phyloP scores from a whole-genome alignment of 768 basidiomycete species.

The Clitopilus passeckerianus region DNA sequence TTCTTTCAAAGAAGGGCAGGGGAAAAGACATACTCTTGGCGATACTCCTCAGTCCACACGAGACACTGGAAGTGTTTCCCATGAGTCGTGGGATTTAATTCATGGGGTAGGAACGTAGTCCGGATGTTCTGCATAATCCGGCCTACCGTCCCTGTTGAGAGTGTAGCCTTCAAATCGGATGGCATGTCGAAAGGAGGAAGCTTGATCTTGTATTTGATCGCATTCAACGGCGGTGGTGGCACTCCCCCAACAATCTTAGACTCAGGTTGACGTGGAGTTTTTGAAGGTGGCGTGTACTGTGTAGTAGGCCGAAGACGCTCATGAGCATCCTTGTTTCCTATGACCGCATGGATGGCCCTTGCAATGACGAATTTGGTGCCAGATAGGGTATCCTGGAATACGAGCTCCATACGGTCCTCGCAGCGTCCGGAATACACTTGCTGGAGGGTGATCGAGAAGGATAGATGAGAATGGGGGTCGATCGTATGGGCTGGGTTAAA shows the following conservation, averaged over 20 bases:
- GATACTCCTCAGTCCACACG: constrained; percentile 36
- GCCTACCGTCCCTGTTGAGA: constrained; percentile 22
- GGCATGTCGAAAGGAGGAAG: constrained; percentile 38
- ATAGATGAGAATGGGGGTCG: constrained; percentile 16
- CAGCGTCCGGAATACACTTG: constrained; percentile 37
- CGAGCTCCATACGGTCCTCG: constrained; percentile 46
- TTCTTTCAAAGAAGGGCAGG: no score
- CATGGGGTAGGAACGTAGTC: constrained; percentile 31
- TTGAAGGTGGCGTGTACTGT: constrained; percentile 34
- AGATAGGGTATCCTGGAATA: constrained; percentile 39
- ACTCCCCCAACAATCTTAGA: constrained; percentile 34
- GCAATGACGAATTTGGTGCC: constrained; percentile 42
- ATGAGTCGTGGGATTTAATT: constrained; percentile 33
- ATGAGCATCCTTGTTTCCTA: constrained; percentile 40
- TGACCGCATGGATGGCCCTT: constrained; percentile 32
- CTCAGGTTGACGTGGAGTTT: constrained; percentile 23
- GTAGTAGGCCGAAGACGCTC: constrained; percentile 36
- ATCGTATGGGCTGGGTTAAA: constrained; percentile 13
- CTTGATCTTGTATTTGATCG: constrained; percentile 32
- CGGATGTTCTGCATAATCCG: constrained; percentile 25
- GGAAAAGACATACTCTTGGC: constrained; percentile 19
- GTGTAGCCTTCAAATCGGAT: constrained; percentile 17
- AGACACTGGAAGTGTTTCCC: constrained; percentile 43
- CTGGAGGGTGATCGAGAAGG: constrained; percentile 25
- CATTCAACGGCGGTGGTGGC: constrained; percentile 32